These are phyloP conservation scores for Megacollybia platyphylla DNA, from an alignment of 1,284 basidiomycete genomes.

Conservation along the genomic window DNA sequence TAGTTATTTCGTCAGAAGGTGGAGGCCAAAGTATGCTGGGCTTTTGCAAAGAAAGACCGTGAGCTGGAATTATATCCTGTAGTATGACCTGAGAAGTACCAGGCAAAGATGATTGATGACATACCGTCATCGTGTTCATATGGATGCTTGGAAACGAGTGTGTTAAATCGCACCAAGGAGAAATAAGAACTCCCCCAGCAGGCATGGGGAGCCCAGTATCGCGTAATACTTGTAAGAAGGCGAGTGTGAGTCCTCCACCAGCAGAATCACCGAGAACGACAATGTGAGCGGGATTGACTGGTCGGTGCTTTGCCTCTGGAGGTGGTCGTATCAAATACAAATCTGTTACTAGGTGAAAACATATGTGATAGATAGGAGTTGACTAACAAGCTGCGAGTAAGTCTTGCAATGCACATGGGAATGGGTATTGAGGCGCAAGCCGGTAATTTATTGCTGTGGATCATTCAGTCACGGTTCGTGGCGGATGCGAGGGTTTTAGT, in stretches of 20 bases:
- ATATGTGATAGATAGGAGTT: not conserved
- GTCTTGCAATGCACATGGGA: slow-evolving; percentile 91
- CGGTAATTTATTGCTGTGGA: slow-evolving; percentile 76
- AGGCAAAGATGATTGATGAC: slow-evolving; percentile 9
- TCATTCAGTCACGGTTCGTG: slow-evolving; percentile 2
- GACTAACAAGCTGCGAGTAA: slow-evolving; percentile 67
- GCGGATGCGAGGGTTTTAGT: slow-evolving; percentile 10
- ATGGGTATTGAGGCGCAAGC: slow-evolving; percentile 89
- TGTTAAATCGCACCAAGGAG: slow-evolving; percentile 89
- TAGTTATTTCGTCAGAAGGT: slow-evolving; percentile 63
- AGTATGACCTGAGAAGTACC: not conserved
- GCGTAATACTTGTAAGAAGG: slow-evolving; percentile 84
- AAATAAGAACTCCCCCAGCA: slow-evolving; percentile 76
- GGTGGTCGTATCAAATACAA: slow-evolving; percentile 49
- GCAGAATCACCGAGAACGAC: slow-evolving; percentile 90
- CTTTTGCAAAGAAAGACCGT: slow-evolving; percentile 65
- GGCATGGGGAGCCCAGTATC: slow-evolving; percentile 77
- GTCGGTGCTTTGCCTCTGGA: slow-evolving; percentile 56
- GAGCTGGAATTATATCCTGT: slow-evolving; percentile 64
- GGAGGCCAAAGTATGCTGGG: slow-evolving; percentile 90
- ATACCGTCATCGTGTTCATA: slow-evolving; percentile 73
- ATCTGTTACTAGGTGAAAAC: slow-evolving; percentile 17
- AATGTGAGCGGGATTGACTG: slow-evolving; percentile 76
- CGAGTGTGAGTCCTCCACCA: slow-evolving; percentile 80
- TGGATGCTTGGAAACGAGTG: slow-evolving; percentile 90